Percentiles rank a stretch among this genome's conserved stretches.
Conservation (phyloP, 257 asterid genomes). For the Agastache rugosa region DNA sequence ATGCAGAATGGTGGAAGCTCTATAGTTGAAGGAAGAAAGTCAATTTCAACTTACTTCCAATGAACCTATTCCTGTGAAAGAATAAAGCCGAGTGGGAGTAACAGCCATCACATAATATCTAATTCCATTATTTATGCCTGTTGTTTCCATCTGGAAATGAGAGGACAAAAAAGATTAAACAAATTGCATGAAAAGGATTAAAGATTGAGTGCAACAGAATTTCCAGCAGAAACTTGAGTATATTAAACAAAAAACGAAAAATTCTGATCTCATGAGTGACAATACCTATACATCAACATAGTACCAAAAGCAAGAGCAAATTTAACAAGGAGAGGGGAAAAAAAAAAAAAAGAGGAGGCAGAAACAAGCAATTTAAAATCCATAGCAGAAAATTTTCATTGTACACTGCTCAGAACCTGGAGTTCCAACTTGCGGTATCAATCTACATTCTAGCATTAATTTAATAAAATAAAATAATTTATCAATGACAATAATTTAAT, state of each 20-base stretch:
- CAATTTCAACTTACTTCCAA: slow-evolving; percentile 67
- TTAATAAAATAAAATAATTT: slow-evolving; percentile 1
- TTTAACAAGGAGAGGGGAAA: background rate
- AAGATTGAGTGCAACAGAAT: slow-evolving; percentile 3
- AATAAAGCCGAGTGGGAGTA: slow-evolving; percentile 96
- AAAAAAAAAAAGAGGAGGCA: background rate
- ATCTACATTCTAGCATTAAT: slow-evolving; percentile 27
- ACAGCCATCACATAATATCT: slow-evolving; percentile 97
- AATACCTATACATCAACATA: slow-evolving; percentile 14
- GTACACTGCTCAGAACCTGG: slow-evolving; percentile 24
- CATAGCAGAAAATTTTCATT: slow-evolving; percentile 16
- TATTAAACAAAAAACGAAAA: background rate
- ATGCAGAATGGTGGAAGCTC: slow-evolving; percentile 18
- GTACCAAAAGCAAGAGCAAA: slow-evolving; percentile 19
- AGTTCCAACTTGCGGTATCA: slow-evolving; percentile 29
- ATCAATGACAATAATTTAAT: background rate
- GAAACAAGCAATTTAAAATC: slow-evolving; percentile 4
- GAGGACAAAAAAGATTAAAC: slow-evolving; percentile 32
- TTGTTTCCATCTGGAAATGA: slow-evolving; percentile 87
- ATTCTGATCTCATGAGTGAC: slow-evolving; percentile 19
- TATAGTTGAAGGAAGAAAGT: slow-evolving; percentile 25
- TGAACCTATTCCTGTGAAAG: slow-evolving; percentile 91
- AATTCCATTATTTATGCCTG: slow-evolving; percentile 61
- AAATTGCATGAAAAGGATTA: slow-evolving; percentile 6
- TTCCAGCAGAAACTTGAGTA: slow-evolving; percentile 1